These are phyloP conservation scores for Grigorovia yakushimaensis DNA, from an alignment of 805 yeast genomes.

Conservation along the genomic window DNA sequence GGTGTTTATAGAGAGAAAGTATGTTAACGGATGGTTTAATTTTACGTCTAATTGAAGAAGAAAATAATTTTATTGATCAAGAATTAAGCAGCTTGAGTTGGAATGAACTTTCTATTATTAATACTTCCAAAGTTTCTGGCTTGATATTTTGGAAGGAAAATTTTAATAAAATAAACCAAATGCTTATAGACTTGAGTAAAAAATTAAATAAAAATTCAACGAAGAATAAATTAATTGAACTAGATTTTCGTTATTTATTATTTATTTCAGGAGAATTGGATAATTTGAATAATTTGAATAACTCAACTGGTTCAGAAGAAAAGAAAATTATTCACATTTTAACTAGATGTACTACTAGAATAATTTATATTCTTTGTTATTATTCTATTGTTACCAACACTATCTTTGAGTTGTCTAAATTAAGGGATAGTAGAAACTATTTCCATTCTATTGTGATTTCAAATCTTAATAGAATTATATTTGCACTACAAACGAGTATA, in stretches of 20 bases:
- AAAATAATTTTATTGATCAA: not conserved
- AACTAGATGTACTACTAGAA: slow-evolving; percentile 10
- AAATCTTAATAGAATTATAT: slow-evolving; percentile 11
- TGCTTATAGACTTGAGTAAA: not conserved
- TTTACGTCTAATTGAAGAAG: not conserved
- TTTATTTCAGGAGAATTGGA: not conserved
- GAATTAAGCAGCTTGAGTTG: not conserved
- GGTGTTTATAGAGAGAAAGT: not conserved
- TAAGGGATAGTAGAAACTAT: slow-evolving; percentile 16
- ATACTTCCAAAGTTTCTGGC: not conserved
- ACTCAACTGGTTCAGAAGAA: not conserved
- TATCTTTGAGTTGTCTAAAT: slow-evolving; percentile 10
- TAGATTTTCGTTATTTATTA: not conserved
- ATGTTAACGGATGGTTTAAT: not conserved
- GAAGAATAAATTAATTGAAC: not conserved
- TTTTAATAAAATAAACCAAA: not conserved
- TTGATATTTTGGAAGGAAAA: not conserved
- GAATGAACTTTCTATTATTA: not conserved
- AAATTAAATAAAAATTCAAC: not conserved
- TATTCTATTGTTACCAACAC: slow-evolving; percentile 13
- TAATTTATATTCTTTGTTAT: slow-evolving; percentile 10
- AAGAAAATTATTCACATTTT: slow-evolving; percentile 2
- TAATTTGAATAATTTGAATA: not conserved
- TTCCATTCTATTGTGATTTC: slow-evolving; percentile 11
- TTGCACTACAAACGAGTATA: slow-evolving; percentile 14